Percentiles rank a stretch among this genome's conserved stretches.
Evolutionary conservation across 345 rosid species (phyloP).

Genomic region (Kandelia obovata): DNA sequence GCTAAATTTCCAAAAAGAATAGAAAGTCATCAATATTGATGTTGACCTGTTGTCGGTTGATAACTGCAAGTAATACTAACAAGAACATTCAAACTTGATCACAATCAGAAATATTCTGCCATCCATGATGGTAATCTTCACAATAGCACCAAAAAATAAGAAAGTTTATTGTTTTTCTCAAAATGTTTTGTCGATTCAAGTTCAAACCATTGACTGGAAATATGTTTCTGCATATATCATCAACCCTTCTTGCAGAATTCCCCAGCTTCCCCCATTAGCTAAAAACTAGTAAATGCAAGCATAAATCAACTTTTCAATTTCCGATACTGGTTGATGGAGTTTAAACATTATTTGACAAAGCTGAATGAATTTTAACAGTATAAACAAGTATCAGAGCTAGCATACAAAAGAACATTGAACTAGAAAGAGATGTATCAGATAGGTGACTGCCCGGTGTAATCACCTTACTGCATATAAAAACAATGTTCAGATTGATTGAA

Average conservation of each 20-base stretch:
- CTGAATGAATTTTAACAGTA: not conserved
- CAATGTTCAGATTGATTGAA: too few species aligned
- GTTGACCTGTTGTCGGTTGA: too few species aligned
- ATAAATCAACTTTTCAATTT: not conserved
- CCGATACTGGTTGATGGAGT: not conserved
- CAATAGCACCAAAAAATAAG: too few species aligned
- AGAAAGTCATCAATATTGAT: not conserved
- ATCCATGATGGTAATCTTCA: too few species aligned
- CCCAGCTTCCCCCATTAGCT: not conserved
- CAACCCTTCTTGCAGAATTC: not conserved
- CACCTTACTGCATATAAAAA: too few species aligned
- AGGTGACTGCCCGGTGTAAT: too few species aligned
- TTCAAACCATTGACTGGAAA: too few species aligned
- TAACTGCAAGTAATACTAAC: too few species aligned
- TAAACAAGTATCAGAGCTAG: not conserved
- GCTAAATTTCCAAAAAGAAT: not conserved
- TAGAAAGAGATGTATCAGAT: too few species aligned
- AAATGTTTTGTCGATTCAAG: too few species aligned
- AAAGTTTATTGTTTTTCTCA: too few species aligned
- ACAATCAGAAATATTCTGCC: not conserved
- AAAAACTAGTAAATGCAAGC: not conserved
- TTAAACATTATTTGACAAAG: not conserved
- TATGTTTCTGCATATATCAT: not conserved
- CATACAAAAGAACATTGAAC: not conserved
- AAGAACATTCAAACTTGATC: not conserved